phyloP scores from a whole-genome alignment of 441 rosid genomes.

The Jatropha multifida region DNA sequence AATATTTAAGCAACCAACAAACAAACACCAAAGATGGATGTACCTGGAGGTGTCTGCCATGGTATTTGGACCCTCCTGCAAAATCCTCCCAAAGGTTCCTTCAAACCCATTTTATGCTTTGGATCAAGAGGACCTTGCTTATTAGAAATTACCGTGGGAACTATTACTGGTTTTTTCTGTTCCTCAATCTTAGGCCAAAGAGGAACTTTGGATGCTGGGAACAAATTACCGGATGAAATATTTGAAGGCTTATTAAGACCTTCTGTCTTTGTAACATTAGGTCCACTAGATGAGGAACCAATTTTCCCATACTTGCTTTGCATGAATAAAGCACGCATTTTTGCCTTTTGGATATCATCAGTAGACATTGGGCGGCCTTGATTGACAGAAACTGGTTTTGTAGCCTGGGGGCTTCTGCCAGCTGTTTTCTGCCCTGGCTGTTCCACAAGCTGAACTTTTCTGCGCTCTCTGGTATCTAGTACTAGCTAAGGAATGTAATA shows the following conservation, averaged over 20 bases:
- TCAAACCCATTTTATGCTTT: conserved; percentile 43
- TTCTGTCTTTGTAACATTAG: conserved; percentile 44
- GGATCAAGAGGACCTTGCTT: conserved; percentile 37
- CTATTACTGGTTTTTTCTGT: conserved; percentile 37
- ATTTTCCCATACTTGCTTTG: conserved; percentile 72
- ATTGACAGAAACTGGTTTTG: conserved; percentile 51
- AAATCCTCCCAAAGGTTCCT: conserved; percentile 48
- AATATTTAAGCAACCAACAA: conserved; percentile 27
- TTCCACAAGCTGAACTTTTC: conserved; percentile 94
- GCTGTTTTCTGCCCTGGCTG: conserved; percentile 90
- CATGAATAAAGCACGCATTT: conserved; percentile 85
- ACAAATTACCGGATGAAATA: conserved; percentile 33
- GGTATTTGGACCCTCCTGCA: conserved; percentile 55
- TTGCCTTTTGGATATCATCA: conserved; percentile 98
- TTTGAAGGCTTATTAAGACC: conserved; percentile 40
- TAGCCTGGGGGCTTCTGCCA: conserved; percentile 63
- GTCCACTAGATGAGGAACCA: conserved; percentile 46
- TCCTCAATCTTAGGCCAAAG: conserved; percentile 47
- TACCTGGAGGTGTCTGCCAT: conserved; percentile 92
- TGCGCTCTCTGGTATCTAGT: conserved; percentile 81
- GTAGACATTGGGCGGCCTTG: conserved; percentile 96
- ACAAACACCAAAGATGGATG: conserved; percentile 29
- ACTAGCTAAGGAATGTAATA: conserved; percentile 57
- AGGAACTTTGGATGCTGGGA: conserved; percentile 32
- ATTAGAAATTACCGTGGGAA: conserved; percentile 31